A percentile compares a stretch with the other conserved stretches of the same genome.
phyloP scores from a whole-genome alignment of 306 rosid genomes.

The Quillaja saponaria region DNA sequence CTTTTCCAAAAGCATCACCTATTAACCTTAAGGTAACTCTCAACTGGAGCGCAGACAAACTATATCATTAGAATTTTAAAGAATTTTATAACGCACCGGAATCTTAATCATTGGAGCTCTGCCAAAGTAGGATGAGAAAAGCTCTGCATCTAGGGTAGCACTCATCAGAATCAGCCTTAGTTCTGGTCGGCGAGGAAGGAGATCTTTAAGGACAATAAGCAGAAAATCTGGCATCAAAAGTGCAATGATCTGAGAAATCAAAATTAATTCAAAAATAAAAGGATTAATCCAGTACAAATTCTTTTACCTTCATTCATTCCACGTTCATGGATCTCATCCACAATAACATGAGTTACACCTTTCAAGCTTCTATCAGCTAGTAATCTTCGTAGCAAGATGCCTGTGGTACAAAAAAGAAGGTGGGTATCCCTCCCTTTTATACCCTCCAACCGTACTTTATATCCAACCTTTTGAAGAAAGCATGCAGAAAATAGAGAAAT shows the following conservation, averaged over 20 bases:
- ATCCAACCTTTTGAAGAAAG: constrained; percentile 69
- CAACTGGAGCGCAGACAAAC: too few species aligned
- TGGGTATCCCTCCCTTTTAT: constrained; percentile 87
- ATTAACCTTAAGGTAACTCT: too few species aligned
- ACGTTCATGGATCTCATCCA: constrained; percentile 98
- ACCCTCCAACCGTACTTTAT: constrained; percentile 96
- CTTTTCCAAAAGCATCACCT: too few species aligned
- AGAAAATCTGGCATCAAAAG: constrained; percentile 81
- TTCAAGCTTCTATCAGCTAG: constrained; percentile 82
- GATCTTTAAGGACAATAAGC: constrained; percentile 91
- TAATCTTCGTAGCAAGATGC: constrained; percentile 89
- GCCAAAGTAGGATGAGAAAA: constrained; percentile 76
- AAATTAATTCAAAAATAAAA: constrained; percentile 31
- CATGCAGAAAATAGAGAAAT: constrained; percentile 23
- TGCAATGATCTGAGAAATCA: constrained; percentile 36
- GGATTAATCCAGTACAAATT: constrained; percentile 25
- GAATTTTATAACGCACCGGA: too few species aligned
- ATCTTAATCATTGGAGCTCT: constrained; percentile 62
- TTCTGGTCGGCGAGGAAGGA: constrained; percentile 82
- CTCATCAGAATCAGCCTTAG: constrained; percentile 91
- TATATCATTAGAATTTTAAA: too few species aligned
- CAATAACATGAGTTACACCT: constrained; percentile 89
- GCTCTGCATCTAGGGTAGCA: constrained; percentile 93
- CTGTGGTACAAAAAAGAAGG: constrained; percentile 97
- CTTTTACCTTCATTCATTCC: constrained; percentile 99